Base-by-base conservation (phyloP, 805 yeast genomes). In the Cyberlindnera sargentensis region DNA sequence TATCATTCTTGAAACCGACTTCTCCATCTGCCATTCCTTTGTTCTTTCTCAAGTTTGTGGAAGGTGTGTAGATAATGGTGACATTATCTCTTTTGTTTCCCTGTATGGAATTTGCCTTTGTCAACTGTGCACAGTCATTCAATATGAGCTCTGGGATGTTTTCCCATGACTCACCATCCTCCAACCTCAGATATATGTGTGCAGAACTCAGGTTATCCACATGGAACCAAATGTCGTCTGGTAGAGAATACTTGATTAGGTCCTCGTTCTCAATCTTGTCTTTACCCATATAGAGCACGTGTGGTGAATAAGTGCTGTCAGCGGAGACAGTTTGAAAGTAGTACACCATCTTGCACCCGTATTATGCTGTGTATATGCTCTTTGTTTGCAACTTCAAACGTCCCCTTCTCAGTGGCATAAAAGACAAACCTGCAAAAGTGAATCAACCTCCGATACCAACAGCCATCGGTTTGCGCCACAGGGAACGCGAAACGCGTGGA, bases 11-110 rank as follows among this genome's bases (percentile, higher is more conserved):
- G 61, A 84, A 85, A 1, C 85, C 76, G 6, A 85, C 95, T 40
- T 87, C 86, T 4, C 95, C 95, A 5, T 75, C 76, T 39, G 76
- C 87, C 93, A 84, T 84, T 29, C 75, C 75, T 10, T 81, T 82
- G 41, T 77, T 77, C 50, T 82, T 82, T 35, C 73, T 69, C 43
- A 85, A 65, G 56, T 85, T 85, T 26, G 73, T 70, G 72, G 86
- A 85, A 1, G 90, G 88, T 0, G 95, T 85, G 53, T 78, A 78
- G 34, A 85, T 73, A 7, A 85, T 73, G 2, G 82, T 76, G 46
- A 84, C 68, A 52, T 80, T 80, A 55, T 78, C 77, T 51, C 75
- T 61, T 55, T 85, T 85, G 62, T 80, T 83, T 10, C 86, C 93
- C 55, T 80, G 78, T 32, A 84, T 84, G 4, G 90, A 82, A 58